Evolutionary conservation across 495 filamentous ascomycete genomes (phyloP).

Genomic region (Aspergillus asperescens): DNA sequence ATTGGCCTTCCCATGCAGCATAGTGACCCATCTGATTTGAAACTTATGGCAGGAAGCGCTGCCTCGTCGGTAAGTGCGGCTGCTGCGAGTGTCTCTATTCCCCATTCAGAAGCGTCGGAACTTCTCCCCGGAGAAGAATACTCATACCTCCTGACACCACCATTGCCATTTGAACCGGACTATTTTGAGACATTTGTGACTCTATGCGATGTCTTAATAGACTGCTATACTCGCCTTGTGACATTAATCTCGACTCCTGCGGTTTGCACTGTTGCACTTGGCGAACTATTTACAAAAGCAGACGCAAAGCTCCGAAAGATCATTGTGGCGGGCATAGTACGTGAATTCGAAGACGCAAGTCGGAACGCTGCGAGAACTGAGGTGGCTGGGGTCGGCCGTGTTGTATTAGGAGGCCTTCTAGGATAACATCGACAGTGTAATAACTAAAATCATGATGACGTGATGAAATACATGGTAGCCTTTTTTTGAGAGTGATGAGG

Average conservation of each 20-base stretch:
- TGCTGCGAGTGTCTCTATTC: slow-evolving; percentile 42
- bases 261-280: slow-evolving; percentile 57
- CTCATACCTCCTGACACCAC: slow-evolving; percentile 78
- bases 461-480: too few relatives aligned
- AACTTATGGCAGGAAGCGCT: slow-evolving; percentile 38
- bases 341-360: slow-evolving; percentile 89
- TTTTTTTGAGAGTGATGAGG: neutral
- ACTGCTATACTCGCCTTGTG: slow-evolving; percentile 78
- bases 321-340: slow-evolving; percentile 74
- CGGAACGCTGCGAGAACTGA: slow-evolving; percentile 70
- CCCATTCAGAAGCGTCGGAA: slow-evolving; percentile 48
- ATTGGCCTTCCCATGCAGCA: slow-evolving; percentile 57
- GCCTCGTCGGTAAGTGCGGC: slow-evolving; percentile 37
- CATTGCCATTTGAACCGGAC: slow-evolving; percentile 94
- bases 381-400: slow-evolving; percentile 74
- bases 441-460: neutral
- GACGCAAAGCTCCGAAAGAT: slow-evolving; percentile 81
- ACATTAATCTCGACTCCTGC: slow-evolving; percentile 62
- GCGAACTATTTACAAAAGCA: slow-evolving; percentile 82
- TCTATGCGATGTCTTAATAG: slow-evolving; percentile 90
- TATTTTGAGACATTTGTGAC: slow-evolving; percentile 98
- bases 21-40: slow-evolving; percentile 47
- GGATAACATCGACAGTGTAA: slow-evolving; percentile 40
- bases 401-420: slow-evolving; percentile 85
- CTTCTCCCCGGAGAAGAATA: slow-evolving; percentile 72